Evolutionary conservation across 2,329 filamentous ascomycete genomes (phyloP), one percentile per base, ranked within the genome.

Genomic region (Coniochaeta hoffmannii): DNA sequence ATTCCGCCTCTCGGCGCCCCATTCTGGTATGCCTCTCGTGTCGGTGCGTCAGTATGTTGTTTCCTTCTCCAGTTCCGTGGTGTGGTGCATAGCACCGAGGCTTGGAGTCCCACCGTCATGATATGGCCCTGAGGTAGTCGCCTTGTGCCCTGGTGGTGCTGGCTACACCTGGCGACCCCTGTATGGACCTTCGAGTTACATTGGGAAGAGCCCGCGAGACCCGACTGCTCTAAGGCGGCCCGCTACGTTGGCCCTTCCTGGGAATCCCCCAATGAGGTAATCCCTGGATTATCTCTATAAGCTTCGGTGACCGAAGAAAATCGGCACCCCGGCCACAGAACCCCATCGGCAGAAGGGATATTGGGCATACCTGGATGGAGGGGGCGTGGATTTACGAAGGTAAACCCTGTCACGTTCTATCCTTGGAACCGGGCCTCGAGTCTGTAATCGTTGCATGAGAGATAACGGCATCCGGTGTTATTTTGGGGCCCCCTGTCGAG

Each of bases 291-390:
- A 68, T 70, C 64, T 65, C 65, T 69, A 66, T 64, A 67, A 63
- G 59, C 66, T 73, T 76, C 73, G 73, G 74, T 73, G 63, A 72
- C 74, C 74, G 74, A 75, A 64, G 62, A 58, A n/a, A n/a, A 61
- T 62, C 41, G 65, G 63, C 63, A 67, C 62, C 59, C 70, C 72
- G 71, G 72, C 68, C 53, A 58, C 41, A 46, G 57, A 62, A n/a
- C 62, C 61, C 59, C 60, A 62, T 61, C 63, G 64, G 62, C 61
- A 64, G 64, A 62, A 64, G 60, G 65, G 65, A 58, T n/a, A 59
- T 65, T 26, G 41, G 41, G 19, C n/a, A 46, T 46, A 60, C 55
- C 54, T 53, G 55, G 53, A 56, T 56, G 58, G 55, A 53, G 56
- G 61, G 59, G 60, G 63, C 38, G 62, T 63, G 62, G 49, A 52